These are phyloP conservation scores for Pseudopediastrum boryanum DNA, from an alignment of 139 green algal genomes.

Conservation along the genomic window DNA sequence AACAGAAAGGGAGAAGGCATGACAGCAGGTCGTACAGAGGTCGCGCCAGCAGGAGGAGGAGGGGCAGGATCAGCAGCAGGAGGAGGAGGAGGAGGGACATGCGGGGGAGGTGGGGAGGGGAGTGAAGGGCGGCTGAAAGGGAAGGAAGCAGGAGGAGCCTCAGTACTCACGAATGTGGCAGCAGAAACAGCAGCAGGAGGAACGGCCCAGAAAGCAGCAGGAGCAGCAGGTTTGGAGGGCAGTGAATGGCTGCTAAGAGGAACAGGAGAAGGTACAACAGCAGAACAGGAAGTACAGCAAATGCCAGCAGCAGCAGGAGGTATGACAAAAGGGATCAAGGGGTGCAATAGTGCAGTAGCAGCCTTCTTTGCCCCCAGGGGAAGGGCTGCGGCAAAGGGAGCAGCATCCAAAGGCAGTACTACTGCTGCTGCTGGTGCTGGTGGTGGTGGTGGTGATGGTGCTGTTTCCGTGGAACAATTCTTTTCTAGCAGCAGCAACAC, in stretches of 20 bases:
- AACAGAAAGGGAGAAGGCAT: not conserved
- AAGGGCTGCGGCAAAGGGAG: constrained; percentile 6
- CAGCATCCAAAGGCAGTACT: constrained; percentile 1
- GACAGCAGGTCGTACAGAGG: too few species aligned
- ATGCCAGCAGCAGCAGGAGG: constrained; percentile 6
- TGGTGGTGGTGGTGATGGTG: too few species aligned
- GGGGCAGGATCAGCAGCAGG: too few species aligned
- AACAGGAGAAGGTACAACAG: not conserved
- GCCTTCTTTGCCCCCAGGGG: not conserved
- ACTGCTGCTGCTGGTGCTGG: constrained; percentile 1
- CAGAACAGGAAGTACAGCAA: not conserved
- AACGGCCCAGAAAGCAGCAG: too few species aligned
- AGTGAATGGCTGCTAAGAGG: too few species aligned
- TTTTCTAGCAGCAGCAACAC: constrained; percentile 20
- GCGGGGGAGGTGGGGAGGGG: not conserved
- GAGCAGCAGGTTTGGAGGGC: too few species aligned
- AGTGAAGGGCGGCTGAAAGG: not conserved
- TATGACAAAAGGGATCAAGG: not conserved
- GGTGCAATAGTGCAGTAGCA: not conserved
- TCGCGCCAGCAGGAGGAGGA: too few species aligned
- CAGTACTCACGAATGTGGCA: too few species aligned
- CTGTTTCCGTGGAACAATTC: not conserved
- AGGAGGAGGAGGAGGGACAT: not conserved
- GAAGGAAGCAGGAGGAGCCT: too few species aligned
- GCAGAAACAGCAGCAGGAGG: too few species aligned